Conservation (phyloP, 129 eudicot species). For the Ambrosia trifida region DNA sequence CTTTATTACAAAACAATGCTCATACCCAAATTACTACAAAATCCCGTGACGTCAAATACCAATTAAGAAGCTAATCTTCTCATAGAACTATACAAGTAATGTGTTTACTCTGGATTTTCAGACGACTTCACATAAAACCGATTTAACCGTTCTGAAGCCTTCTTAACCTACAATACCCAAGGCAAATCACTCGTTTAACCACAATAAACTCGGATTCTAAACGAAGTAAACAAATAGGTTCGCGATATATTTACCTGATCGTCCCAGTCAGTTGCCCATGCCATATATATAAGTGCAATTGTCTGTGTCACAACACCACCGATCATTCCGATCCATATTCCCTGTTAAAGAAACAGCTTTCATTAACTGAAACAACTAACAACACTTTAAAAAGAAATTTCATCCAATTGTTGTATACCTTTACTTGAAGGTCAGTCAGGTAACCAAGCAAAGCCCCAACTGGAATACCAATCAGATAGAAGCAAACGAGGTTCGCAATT, state of each 20-base stretch:
- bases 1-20: background rate
- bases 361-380: background rate
- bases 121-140: constrained; percentile 45
- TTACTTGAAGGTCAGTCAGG: constrained; percentile 57
- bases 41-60: constrained; percentile 1
- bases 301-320: constrained; percentile 54
- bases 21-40: background rate
- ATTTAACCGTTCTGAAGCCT: constrained; percentile 43
- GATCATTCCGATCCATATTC: constrained; percentile 81
- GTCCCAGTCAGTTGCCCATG: constrained; percentile 65
- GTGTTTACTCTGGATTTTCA: background rate
- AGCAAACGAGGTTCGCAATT: constrained; percentile 61
- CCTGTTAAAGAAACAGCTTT: constrained; percentile 36
- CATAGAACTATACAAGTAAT: background rate
- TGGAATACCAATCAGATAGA: constrained; percentile 69
- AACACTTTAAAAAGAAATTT: background rate
- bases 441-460: constrained; percentile 69
- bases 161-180: constrained; percentile 37
- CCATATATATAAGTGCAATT: constrained; percentile 48
- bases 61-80: constrained; percentile 4
- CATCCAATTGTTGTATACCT: constrained; percentile 41
- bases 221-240: background rate
- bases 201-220: background rate
- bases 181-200: background rate
- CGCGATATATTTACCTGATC: constrained; percentile 42